A percentile compares a stretch with the other conserved stretches of the same genome.
phyloP scores from a whole-genome alignment of 768 basidiomycete genomes.

The Amanita muscaria region DNA sequence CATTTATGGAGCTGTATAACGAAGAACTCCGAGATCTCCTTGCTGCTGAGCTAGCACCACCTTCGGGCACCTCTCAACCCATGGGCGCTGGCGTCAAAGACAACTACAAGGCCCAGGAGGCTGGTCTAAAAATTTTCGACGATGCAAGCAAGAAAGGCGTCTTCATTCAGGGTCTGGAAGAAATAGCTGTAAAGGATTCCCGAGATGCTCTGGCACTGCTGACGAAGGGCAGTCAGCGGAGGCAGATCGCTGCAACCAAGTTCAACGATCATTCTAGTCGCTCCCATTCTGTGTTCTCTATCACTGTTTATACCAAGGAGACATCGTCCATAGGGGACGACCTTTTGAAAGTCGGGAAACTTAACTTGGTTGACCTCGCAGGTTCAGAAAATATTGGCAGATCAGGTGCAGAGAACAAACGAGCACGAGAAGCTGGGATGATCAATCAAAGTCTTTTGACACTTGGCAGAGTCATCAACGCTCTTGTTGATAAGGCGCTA shows the following conservation, averaged over 20 bases:
- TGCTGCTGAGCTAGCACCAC: slow-evolving; percentile 65
- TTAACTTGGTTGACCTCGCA: slow-evolving; percentile 95
- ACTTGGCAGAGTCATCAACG: slow-evolving; percentile 95
- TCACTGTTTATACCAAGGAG: slow-evolving; percentile 90
- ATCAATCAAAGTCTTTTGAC: slow-evolving; percentile 96
- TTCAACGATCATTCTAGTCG: slow-evolving; percentile 98
- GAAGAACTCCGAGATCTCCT: slow-evolving; percentile 96
- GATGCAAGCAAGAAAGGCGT: slow-evolving; percentile 84
- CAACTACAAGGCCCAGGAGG: slow-evolving; percentile 27
- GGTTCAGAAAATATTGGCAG: slow-evolving; percentile 97
- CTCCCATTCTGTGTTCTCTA: slow-evolving; percentile 96
- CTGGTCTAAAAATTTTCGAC: slow-evolving; percentile 84
- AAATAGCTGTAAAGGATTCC: slow-evolving; percentile 74
- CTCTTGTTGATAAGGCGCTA: slow-evolving; percentile 81
- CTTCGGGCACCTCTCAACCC: slow-evolving; percentile 59
- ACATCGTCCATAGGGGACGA: slow-evolving; percentile 73
- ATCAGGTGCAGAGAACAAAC: slow-evolving; percentile 89
- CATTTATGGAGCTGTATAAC: slow-evolving; percentile 94
- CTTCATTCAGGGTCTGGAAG: slow-evolving; percentile 92
- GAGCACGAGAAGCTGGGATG: slow-evolving; percentile 96
- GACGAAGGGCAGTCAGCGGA: slow-evolving; percentile 79
- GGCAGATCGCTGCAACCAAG: slow-evolving; percentile 92
- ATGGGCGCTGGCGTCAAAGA: slow-evolving; percentile 68
- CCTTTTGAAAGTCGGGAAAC: slow-evolving; percentile 84
- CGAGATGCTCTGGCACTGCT: slow-evolving; percentile 77